Percentiles rank a stretch among this genome's conserved stretches.
phyloP scores from a whole-genome alignment of 164 flowering plant genomes.

The grape (Vitis vinifera) region DNA sequence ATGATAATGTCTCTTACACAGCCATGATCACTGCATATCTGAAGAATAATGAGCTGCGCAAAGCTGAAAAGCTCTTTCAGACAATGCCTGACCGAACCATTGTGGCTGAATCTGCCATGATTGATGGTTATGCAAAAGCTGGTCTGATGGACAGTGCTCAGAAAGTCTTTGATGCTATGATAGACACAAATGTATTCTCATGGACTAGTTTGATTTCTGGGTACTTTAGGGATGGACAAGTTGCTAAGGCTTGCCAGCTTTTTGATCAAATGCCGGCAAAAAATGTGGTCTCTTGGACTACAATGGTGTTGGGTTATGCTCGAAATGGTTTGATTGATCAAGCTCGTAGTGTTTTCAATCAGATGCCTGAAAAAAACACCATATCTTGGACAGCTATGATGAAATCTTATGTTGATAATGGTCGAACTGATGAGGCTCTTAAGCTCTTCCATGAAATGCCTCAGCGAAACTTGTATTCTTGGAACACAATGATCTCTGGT shows the following conservation, averaged over 20 bases:
- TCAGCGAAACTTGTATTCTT: slow-evolving; percentile 41
- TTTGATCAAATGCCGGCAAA: slow-evolving; percentile 43
- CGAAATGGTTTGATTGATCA: slow-evolving; percentile 42
- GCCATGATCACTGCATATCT: slow-evolving; percentile 49
- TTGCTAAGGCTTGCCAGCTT: slow-evolving; percentile 35
- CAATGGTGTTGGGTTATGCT: slow-evolving; percentile 39
- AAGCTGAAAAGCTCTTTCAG: slow-evolving; percentile 40
- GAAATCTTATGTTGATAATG: slow-evolving; percentile 35
- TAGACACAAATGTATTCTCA: slow-evolving; percentile 41
- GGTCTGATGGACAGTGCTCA: slow-evolving; percentile 38
- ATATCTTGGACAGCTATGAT: slow-evolving; percentile 58
- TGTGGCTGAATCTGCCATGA: slow-evolving; percentile 51
- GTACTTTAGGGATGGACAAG: slow-evolving; percentile 34
- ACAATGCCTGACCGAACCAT: slow-evolving; percentile 33
- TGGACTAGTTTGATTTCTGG: slow-evolving; percentile 66
- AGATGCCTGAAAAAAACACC: slow-evolving; percentile 50
- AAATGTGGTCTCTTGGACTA: slow-evolving; percentile 52
- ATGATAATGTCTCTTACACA: slow-evolving; percentile 49
- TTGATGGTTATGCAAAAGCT: slow-evolving; percentile 46
- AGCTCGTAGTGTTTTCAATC: slow-evolving; percentile 37
- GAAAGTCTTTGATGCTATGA: slow-evolving; percentile 44
- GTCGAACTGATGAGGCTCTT: slow-evolving; percentile 39
- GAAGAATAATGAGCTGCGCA: slow-evolving; percentile 32
- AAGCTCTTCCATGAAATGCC: slow-evolving; percentile 50
- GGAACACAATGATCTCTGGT: slow-evolving; percentile 53